Evolutionary conservation across 345 rosid species (phyloP).

Genomic region (Camelina laxa): DNA sequence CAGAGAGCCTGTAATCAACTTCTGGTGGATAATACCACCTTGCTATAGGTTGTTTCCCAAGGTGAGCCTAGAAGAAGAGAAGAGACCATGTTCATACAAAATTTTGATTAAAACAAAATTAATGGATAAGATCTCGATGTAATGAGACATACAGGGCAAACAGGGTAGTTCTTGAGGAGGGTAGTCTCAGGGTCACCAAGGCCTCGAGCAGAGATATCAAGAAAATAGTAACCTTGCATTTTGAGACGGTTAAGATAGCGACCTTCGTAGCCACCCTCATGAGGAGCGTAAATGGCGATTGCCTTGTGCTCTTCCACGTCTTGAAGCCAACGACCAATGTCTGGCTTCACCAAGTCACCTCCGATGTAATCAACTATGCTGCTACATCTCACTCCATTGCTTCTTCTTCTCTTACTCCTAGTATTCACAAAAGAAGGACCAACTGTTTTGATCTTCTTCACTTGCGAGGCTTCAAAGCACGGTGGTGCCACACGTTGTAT

Average conservation of each 20-base stretch:
- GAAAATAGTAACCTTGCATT: constrained; percentile 84
- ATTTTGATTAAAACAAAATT: not conserved
- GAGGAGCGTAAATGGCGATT: constrained; percentile 83
- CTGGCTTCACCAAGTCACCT: constrained; percentile 74
- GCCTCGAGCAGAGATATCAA: constrained; percentile 90
- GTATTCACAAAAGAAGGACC: constrained; percentile 29
- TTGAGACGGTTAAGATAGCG: constrained; percentile 74
- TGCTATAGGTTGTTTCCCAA: constrained; percentile 95
- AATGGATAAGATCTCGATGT: not conserved
- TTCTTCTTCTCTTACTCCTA: constrained; percentile 33
- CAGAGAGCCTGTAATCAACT: constrained; percentile 79
- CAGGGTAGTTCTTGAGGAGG: constrained; percentile 83
- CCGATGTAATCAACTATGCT: constrained; percentile 74
- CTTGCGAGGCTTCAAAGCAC: constrained; percentile 13
- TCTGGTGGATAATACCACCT: constrained; percentile 97
- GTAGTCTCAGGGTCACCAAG: constrained; percentile 96
- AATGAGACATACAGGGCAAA: constrained; percentile 69
- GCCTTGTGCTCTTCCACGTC: constrained; percentile 93
- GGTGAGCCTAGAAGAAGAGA: constrained; percentile 59
- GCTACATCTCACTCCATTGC: constrained; percentile 45
- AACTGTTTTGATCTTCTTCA: constrained; percentile 28
- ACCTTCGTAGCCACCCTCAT: constrained; percentile 96
- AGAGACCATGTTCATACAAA: not conserved
- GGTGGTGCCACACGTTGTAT: constrained; percentile 45
- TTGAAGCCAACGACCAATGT: constrained; percentile 75